These are phyloP conservation scores for Mucor mucedo DNA, from an alignment of 371 early-diverging fungal genomes.

Conservation along the genomic window DNA sequence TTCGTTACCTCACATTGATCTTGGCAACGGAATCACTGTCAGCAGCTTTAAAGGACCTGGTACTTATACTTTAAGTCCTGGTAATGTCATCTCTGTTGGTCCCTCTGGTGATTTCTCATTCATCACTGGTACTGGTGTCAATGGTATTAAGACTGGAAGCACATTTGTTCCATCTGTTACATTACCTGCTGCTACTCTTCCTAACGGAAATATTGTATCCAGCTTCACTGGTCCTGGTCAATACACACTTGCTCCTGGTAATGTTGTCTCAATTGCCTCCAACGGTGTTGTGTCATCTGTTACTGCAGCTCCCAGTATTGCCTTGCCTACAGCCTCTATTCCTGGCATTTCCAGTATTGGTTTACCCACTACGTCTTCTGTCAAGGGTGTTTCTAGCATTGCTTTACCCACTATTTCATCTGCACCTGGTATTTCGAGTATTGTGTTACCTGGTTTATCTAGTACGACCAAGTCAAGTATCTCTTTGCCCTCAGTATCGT, in stretches of 20 bases:
- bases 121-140: conserved; percentile 7
- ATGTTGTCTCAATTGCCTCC: conserved; percentile 2
- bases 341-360: no score
- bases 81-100: neutral
- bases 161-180: neutral
- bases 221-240: conserved; percentile 1
- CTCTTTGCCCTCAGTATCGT: no score
- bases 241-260: conserved; percentile 7
- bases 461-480: neutral
- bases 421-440: no score
- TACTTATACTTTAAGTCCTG: neutral
- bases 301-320: neutral
- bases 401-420: no score
- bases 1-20: neutral
- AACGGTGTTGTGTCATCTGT: neutral
- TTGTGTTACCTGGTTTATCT: no score
- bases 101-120: neutral
- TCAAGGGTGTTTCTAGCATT: no score
- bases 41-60: conserved; percentile 1
- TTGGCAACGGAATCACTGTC: conserved; percentile 1
- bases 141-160: neutral
- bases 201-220: neutral
- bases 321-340: conserved; percentile 4
- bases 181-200: neutral
- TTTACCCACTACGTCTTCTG: no score